These are phyloP conservation scores for slime mould (Dictyostelium discoideum) DNA, from an alignment of 78 protist species.

Conservation along the genomic window DNA sequence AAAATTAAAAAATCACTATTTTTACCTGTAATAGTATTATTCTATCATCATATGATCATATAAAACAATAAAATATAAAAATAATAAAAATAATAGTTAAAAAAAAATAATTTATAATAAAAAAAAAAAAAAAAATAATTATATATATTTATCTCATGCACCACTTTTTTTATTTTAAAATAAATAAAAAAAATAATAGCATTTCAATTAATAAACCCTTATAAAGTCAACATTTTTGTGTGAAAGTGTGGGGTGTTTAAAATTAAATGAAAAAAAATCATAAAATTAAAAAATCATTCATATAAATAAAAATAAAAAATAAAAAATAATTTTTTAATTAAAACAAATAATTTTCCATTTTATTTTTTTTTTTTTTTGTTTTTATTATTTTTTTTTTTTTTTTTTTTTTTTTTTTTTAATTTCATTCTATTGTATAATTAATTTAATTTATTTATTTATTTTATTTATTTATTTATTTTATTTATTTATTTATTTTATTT, in stretches of 20 bases:
- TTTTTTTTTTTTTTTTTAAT: no score
- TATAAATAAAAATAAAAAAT: no score
- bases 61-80: not conserved
- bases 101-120: not conserved
- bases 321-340: no score
- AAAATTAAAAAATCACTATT: no score
- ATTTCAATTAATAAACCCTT: not conserved
- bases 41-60: not conserved
- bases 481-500: no score
- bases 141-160: not conserved
- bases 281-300: no score
- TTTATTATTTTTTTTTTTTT: no score
- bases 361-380: no score
- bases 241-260: not conserved
- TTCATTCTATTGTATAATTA: no score
- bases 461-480: no score
- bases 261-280: not conserved
- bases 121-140: not conserved
- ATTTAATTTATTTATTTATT: no score
- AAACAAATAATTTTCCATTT: not conserved
- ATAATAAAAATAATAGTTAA: not conserved
- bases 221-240: not conserved
- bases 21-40: not conserved
- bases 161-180: not conserved
- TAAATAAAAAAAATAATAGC: not conserved